Base-by-base conservation (phyloP, 768 basidiomycete species). In the Boletus pseudopeckii region DNA sequence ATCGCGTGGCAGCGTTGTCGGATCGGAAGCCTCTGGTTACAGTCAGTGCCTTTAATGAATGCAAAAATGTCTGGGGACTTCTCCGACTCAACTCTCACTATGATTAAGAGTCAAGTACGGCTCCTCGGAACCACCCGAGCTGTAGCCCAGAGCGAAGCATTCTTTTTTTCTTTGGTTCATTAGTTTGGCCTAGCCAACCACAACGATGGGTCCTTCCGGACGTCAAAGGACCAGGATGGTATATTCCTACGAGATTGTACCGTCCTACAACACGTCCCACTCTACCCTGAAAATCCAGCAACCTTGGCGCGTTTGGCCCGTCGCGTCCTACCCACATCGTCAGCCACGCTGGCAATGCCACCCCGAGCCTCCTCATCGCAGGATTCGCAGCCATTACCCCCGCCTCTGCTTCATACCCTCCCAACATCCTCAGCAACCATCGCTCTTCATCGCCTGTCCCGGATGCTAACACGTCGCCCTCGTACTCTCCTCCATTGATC, bases 381-480 rank as follows among this genome's bases (percentile, higher is more conserved):
- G 26, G 26, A 28, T 6, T 34, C 22, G 15, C 45, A 26, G 3
- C 6, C 1, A n/a, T 17, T 3, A 33, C 32, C 15, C 7, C 14
- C 17, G n/a, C 13, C 22, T 52, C 62, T 1, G 22, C 18, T 3
- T 50, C 65, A 30, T 58, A 59, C 50, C 58, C 63, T 7, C 61
- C 71, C 57, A 88, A 62, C 60, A 89, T 66, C 50, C 69, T 75
- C 78, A 86, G 76, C 59, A 88, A 61, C 64, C 78, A 72, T 54
- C 75, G 71, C 67, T 79, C 79, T 67, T 85, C 45, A 78, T 80
- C 38, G 71, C 67, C 70, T 86, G 82, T 22, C 69, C n/a, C n/a
- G n/a, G n/a, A n/a, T n/a, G n/a, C n/a, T n/a, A 78, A 56, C 88
- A 90, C 53, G 73, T 75, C 9, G 89, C 84, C 6, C 78, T 74